These are phyloP conservation scores for Crithidia brevicula DNA, from an alignment of 208 protist species.

Conservation along the genomic window DNA sequence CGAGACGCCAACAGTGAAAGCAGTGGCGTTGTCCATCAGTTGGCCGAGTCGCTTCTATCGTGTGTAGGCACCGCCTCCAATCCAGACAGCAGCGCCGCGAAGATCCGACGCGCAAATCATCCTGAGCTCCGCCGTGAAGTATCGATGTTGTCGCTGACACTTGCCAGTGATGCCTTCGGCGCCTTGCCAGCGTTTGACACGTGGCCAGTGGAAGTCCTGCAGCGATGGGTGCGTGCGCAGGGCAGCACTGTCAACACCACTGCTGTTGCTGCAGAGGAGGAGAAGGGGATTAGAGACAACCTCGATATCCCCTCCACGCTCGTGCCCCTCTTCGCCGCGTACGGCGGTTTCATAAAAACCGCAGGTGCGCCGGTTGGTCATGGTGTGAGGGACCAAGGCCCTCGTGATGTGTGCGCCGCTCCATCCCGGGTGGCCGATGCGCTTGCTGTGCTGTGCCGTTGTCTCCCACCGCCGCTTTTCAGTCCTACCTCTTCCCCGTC, in stretches of 20 bases:
- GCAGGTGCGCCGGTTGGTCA: not conserved
- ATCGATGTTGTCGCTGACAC: too few species aligned
- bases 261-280: too few species aligned
- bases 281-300: too few species aligned
- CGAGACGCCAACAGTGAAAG: slow-evolving; percentile 1
- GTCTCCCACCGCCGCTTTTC: slow-evolving; percentile 15
- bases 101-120: too few species aligned
- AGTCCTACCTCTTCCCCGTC: too few species aligned
- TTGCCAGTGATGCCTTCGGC: too few species aligned
- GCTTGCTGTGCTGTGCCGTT: slow-evolving; percentile 19
- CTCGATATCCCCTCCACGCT: slow-evolving; percentile 16
- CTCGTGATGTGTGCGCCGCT: not conserved
- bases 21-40: slow-evolving; percentile 1
- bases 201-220: slow-evolving; percentile 22
- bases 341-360: not conserved
- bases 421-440: slow-evolving; percentile 22
- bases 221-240: slow-evolving; percentile 16
- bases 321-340: slow-evolving; percentile 9
- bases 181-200: not conserved
- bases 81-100: too few species aligned
- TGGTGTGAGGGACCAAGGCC: not conserved
- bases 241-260: not conserved
- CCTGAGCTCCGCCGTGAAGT: too few species aligned
- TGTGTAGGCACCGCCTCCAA: too few species aligned
- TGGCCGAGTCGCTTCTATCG: not conserved